Conservation (phyloP, 805 yeast species). For the Yarrowia bubula region DNA sequence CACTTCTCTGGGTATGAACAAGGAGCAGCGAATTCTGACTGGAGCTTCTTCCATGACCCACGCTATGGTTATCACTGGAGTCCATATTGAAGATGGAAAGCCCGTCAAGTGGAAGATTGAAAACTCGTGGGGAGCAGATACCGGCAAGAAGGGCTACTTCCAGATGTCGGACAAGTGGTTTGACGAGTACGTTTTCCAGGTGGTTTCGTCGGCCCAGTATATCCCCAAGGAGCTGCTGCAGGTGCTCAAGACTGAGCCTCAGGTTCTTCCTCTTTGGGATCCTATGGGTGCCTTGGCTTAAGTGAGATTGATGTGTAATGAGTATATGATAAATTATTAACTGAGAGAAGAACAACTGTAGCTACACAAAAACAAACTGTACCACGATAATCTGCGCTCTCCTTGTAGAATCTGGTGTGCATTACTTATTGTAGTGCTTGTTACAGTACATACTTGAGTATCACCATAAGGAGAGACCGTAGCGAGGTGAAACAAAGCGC, state of each 20-base stretch:
- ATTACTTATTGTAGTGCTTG: no score
- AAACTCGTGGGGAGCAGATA: conserved; percentile 72
- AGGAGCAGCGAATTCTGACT: conserved; percentile 46
- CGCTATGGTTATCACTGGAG: conserved; percentile 84
- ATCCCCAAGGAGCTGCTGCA: conserved; percentile 43
- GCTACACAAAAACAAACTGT: no score
- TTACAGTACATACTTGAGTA: no score
- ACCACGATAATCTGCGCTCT: no score
- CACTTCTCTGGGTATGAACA: conserved; percentile 30
- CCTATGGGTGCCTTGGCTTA: conserved; percentile 75
- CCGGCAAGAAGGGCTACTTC: conserved; percentile 68
- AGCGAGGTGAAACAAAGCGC: no score
- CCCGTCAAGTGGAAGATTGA: conserved; percentile 72
- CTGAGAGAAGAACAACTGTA: no score
- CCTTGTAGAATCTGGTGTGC: no score
- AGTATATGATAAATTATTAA: not conserved
- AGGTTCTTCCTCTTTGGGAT: conserved; percentile 69
- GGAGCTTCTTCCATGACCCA: conserved; percentile 82
- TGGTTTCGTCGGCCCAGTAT: conserved; percentile 57
- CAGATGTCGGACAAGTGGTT: conserved; percentile 73
- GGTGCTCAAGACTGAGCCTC: conserved; percentile 47
- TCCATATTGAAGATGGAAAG: conserved; percentile 64
- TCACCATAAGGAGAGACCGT: no score
- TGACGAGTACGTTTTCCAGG: conserved; percentile 71
- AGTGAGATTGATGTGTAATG: not conserved